Base-by-base conservation (phyloP, 169 alveolate species). In the Cyclospora cayetanensis region DNA sequence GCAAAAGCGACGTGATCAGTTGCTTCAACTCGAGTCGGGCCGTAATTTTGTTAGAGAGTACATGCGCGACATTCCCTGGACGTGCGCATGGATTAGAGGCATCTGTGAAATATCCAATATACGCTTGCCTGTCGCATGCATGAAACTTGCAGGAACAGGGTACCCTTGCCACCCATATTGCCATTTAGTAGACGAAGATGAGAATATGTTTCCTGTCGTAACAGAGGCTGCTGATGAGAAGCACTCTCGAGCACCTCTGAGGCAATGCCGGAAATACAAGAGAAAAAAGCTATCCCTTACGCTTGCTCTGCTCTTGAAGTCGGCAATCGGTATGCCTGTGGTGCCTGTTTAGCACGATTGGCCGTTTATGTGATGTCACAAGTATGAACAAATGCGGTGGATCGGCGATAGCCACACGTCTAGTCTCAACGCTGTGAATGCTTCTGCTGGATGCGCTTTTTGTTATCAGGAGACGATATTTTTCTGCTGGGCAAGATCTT, bases 111-210 rank as follows among this genome's bases (percentile, higher is more conserved):
- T n/a, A n/a, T n/a, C n/a, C n/a, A n/a, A n/a, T n/a, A n/a, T n/a
- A n/a, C n/a, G n/a, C n/a, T n/a, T n/a, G n/a, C n/a, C n/a, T n/a
- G n/a, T n/a, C n/a, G n/a, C n/a, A n/a, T n/a, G n/a, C n/a, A n/a
- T n/a, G n/a, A n/a, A n/a, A n/a, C n/a, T 50, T 53, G 50, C 90
- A 80, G 90, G 90, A 80, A 80, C 90, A 31, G 90, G 90, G 39
- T 80, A 80, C 90, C 90, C 90, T 0, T 80, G 90, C 37, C 90
- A 80, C 18, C 90, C 90, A 34, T 80, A 80, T 39, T 80, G 90
- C 76, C 90, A 52, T 52, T 52, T 76, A 80, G 52, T 80, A n/a
- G 90, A 80, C 76, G 90, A 80, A 53, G 90, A 80, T 11, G 90
- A 80, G 74, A 31, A 41, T 34, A 9, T 80, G 39, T 66, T 43